These are phyloP conservation scores for Scolecobasidium constrictum DNA, from an alignment of 2,329 filamentous ascomycete genomes.

Conservation along the genomic window DNA sequence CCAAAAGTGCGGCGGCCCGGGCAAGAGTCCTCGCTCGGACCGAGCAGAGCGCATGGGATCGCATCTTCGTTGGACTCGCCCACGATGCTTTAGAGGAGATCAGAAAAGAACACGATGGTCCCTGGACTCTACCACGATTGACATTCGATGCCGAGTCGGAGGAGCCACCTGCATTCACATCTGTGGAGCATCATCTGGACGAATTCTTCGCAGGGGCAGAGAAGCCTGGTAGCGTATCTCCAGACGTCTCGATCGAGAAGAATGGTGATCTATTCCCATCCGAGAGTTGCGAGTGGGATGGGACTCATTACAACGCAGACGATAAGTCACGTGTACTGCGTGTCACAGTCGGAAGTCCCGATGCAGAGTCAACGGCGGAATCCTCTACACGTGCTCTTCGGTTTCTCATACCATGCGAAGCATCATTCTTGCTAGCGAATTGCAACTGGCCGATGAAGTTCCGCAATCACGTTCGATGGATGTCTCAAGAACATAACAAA, in stretches of 20 bases:
- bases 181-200: too few species aligned
- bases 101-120: not conserved
- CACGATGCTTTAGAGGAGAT: constrained; percentile 27
- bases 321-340: not conserved
- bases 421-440: constrained; percentile 40
- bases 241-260: too few species aligned
- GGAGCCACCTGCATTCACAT: too few species aligned
- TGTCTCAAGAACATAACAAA: constrained; percentile 21
- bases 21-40: constrained; percentile 23
- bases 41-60: constrained; percentile 22
- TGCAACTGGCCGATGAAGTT: constrained; percentile 25
- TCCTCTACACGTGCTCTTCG: too few species aligned
- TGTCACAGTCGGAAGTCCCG: too few species aligned
- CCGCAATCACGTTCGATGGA: constrained; percentile 23
- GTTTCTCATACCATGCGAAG: constrained; percentile 37
- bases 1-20: constrained; percentile 37
- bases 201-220: too few species aligned
- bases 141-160: too few species aligned
- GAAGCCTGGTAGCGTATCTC: too few species aligned
- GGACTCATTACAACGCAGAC: not conserved
- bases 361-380: too few species aligned
- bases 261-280: too few species aligned
- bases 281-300: too few species aligned
- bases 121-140: not conserved
- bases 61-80: constrained; percentile 26